Evolutionary conservation across 495 filamentous ascomycete species (phyloP).

Genomic region (Penicillium desertorum): DNA sequence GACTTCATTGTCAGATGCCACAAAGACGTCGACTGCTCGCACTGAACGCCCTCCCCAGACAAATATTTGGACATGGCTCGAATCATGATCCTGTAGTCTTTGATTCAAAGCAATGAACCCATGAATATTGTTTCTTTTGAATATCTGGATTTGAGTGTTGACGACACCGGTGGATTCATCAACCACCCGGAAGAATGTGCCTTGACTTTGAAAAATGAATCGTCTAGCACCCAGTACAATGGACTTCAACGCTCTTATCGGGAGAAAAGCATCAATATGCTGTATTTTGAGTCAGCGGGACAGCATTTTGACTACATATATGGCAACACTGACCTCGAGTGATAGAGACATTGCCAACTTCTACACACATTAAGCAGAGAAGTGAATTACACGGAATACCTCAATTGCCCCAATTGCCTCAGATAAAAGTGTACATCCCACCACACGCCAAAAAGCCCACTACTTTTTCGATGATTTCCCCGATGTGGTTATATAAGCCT

Average conservation of each 20-base stretch:
- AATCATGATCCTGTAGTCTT: conserved; percentile 14
- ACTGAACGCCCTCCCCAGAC: conserved; percentile 74
- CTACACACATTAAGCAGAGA: conserved; percentile 22
- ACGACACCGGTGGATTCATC: conserved; percentile 37
- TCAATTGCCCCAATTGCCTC: conserved; percentile 12
- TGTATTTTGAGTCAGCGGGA: conserved; percentile 25
- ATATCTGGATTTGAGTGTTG: conserved; percentile 31
- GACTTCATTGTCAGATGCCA: neutral
- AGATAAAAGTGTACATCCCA: conserved; percentile 15
- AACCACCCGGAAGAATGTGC: conserved; percentile 38
- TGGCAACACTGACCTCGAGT: conserved; percentile 37
- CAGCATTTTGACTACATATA: conserved; percentile 6
- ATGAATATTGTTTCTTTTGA: conserved; percentile 46
- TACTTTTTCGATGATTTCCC: conserved; percentile 11
- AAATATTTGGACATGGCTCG: conserved; percentile 51
- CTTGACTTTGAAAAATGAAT: conserved; percentile 45
- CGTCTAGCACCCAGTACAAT: conserved; percentile 26
- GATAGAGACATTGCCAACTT: conserved; percentile 31
- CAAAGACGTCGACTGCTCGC: conserved; percentile 52
- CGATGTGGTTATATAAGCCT: conserved; percentile 5
- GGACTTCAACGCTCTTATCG: conserved; percentile 43
- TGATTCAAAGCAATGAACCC: conserved; percentile 36
- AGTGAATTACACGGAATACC: conserved; percentile 7
- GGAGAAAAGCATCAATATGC: conserved; percentile 50
- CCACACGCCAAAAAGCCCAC: conserved; percentile 14